A percentile compares a stretch with the other conserved stretches of the same genome.
Evolutionary conservation across 768 basidiomycete genomes (phyloP).

Genomic region (Chlorophyllum brunneum): DNA sequence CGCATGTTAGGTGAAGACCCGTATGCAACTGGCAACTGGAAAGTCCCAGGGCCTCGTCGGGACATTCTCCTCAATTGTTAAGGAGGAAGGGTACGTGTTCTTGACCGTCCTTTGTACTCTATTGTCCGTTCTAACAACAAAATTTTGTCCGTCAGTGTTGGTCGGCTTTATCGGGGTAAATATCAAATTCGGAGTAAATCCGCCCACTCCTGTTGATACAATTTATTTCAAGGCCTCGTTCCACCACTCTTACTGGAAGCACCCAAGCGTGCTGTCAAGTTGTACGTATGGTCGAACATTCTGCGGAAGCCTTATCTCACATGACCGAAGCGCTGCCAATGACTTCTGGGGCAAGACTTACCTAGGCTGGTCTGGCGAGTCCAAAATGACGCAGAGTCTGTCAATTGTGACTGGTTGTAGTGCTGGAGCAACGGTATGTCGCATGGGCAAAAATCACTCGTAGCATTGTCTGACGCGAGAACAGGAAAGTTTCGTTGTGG

Average conservation of each 20-base stretch:
- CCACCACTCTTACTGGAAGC: constrained; percentile 95
- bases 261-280: constrained; percentile 97
- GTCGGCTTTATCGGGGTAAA: constrained; percentile 84
- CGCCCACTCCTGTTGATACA: not conserved
- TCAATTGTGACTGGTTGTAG: constrained; percentile 88
- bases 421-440: constrained; percentile 80
- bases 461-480: not conserved
- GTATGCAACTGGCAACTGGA: constrained; percentile 94
- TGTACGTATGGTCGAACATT: constrained; percentile 40
- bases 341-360: constrained; percentile 95
- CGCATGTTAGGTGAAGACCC: constrained; percentile 83
- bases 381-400: constrained; percentile 86
- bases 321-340: constrained; percentile 55
- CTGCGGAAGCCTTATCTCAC: constrained; percentile 2
- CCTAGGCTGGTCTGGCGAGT: constrained; percentile 54
- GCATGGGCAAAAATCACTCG: not conserved
- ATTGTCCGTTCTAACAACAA: not conserved
- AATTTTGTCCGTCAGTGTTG: constrained; percentile 41
- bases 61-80: constrained; percentile 78
- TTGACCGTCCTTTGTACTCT: constrained; percentile 6
- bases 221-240: constrained; percentile 63
- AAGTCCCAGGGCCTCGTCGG: constrained; percentile 78
- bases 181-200: constrained; percentile 1
- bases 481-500: constrained; percentile 87
- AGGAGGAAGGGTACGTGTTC: constrained; percentile 78